Evolutionary conservation across 1,139 yeast species (phyloP).

Genomic region (Hansenula lynferdii): DNA sequence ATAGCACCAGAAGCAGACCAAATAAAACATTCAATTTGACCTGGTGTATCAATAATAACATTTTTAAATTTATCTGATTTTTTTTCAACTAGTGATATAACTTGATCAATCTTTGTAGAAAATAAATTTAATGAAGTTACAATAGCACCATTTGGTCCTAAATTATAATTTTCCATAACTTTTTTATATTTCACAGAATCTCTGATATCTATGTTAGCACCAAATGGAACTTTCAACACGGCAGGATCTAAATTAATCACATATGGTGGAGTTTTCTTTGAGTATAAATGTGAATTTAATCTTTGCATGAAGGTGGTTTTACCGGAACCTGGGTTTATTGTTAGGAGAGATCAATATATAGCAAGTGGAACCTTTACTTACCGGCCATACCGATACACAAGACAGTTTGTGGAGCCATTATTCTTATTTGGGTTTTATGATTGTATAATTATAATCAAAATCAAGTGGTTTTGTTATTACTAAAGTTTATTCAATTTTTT

Average conservation of each 20-base stretch:
- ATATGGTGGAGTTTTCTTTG: conserved; percentile 66
- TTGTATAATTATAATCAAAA: neutral
- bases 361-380: conserved; percentile 5
- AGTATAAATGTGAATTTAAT: conserved; percentile 80
- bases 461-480: neutral
- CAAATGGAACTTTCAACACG: conserved; percentile 85
- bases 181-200: conserved; percentile 95
- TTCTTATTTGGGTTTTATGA: neutral
- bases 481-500: neutral
- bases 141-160: conserved; percentile 99
- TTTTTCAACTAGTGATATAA: conserved; percentile 78
- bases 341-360: neutral
- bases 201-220: conserved; percentile 91
- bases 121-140: conserved; percentile 91
- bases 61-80: conserved; percentile 61
- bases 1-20: conserved; percentile 98
- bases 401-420: conserved; percentile 59
- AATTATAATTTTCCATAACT: conserved; percentile 87
- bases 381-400: conserved; percentile 97
- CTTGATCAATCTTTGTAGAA: conserved; percentile 95
- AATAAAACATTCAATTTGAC: conserved; percentile 96
- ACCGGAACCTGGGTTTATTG: conserved; percentile 48
- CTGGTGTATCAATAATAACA: conserved; percentile 94
- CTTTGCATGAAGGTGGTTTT: conserved; percentile 98
- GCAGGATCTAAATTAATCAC: conserved; percentile 97